Percentiles rank a stretch among this genome's conserved stretches.
phyloP scores from a whole-genome alignment of 2,329 filamentous ascomycete genomes.

The Sclerotinia borealis region DNA sequence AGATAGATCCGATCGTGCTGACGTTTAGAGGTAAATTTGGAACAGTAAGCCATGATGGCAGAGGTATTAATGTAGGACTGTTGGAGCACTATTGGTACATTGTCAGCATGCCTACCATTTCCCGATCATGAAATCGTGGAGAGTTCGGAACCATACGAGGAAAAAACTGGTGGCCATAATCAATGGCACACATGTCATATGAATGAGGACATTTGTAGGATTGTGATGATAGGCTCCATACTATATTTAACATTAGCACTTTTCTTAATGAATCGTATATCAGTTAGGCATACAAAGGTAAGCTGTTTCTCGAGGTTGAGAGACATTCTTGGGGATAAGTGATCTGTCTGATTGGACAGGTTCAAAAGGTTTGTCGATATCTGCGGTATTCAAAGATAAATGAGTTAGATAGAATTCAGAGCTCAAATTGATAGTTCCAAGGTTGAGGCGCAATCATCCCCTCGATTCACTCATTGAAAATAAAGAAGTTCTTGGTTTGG shows the following conservation, averaged over 20 bases:
- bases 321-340: conserved; percentile 43
- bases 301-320: conserved; percentile 78
- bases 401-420: background rate
- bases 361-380: background rate
- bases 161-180: conserved; percentile 67
- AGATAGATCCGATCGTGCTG: conserved; percentile 56
- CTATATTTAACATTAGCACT: conserved; percentile 39
- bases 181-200: conserved; percentile 72
- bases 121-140: background rate
- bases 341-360: background rate
- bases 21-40: conserved; percentile 62
- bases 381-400: background rate
- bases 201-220: conserved; percentile 68
- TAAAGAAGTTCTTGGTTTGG: background rate
- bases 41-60: conserved; percentile 60
- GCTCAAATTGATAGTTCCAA: background rate
- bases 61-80: conserved; percentile 55
- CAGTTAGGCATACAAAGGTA: conserved; percentile 61
- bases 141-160: conserved; percentile 46
- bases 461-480: conserved; percentile 4
- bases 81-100: conserved; percentile 48
- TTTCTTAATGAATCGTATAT: background rate
- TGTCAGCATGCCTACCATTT: conserved; percentile 18
- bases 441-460: background rate
- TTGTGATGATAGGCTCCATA: conserved; percentile 83